Evolutionary conservation across 2,329 filamentous ascomycete species (phyloP), one percentile per base, ranked within the genome.

Genomic region (Fusarium sacchari): DNA sequence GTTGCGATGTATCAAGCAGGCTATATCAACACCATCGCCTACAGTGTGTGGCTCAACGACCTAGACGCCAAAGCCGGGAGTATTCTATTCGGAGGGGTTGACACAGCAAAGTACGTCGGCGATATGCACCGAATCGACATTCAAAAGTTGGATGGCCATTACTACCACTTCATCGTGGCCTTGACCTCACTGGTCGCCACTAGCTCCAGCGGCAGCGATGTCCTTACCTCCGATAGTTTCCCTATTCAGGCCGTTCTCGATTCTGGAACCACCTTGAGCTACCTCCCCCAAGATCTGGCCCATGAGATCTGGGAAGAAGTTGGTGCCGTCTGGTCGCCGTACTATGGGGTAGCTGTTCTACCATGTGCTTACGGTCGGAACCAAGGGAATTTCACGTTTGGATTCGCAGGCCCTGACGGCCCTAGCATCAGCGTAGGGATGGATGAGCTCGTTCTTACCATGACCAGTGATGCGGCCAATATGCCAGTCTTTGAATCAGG

Each of bases 31-130:
- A 88, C 88, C 17, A 88, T 90, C 44, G 91, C 92, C 5, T 94
- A 93, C 82, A 94, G 91, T 66, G 81, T 95, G 28, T 94, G 91
- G 91, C 83, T 90, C 61, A 89, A 90, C 73, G 88, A 90, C 60
- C 80, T 88, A 15, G 85, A 85, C 65, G 82, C 92, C 1, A 90
- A 86, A 67, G 91, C 87, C 4, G 94, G 94, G 40, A 92, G 85
- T 74, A 91, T 96, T 67, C 84, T 96, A 4, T 96, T 96, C 74
- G 94, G 94, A 43, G 94, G 93, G n/a, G 90, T 95, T 66, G 93
- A 96, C 79, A 93, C 89, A 0, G 88, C 87, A 67, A 95, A 95
- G 79, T 96, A 90, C 81, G 80, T 85, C 1, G 93, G 93, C 53
- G 81, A 88, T 5, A 85, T 95, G 37, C 85, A 86, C 50, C 88